phyloP scores from a whole-genome alignment of 2,329 filamentous ascomycete species.

The Fusarium penzigii region DNA sequence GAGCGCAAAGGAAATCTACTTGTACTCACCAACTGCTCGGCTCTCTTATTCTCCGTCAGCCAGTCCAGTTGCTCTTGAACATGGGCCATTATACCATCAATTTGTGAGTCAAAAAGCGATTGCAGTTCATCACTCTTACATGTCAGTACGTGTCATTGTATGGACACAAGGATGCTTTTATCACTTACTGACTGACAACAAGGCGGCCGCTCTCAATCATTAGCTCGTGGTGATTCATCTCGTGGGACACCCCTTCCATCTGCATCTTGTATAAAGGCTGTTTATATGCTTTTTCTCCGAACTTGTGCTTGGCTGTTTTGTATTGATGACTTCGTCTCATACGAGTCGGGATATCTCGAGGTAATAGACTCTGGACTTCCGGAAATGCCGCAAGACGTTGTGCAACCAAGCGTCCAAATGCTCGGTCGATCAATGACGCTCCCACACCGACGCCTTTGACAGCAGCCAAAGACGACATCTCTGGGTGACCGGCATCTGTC shows the following conservation, averaged over 20 bases:
- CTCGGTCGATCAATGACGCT: conserved; percentile 44
- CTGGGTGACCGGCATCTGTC: conserved; percentile 23
- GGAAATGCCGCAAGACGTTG: conserved; percentile 37
- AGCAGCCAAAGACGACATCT: conserved; percentile 35
- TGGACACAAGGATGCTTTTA: neutral
- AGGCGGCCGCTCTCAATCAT: conserved; percentile 41
- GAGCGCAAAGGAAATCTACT: too few relatives aligned
- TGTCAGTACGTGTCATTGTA: conserved; percentile 1
- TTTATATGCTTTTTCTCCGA: conserved; percentile 44
- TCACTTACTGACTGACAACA: conserved; percentile 37
- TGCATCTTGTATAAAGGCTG: conserved; percentile 41
- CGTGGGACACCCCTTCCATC: conserved; percentile 43
- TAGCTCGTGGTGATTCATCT: conserved; percentile 38
- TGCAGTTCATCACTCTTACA: conserved; percentile 41
- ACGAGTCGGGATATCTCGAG: conserved; percentile 35
- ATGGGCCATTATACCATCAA: conserved; percentile 35
- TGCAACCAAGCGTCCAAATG: conserved; percentile 40
- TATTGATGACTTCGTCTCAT: conserved; percentile 41
- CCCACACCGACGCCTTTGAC: conserved; percentile 47
- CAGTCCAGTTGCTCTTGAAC: conserved; percentile 44
- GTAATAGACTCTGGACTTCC: conserved; percentile 39
- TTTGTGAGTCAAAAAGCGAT: conserved; percentile 40
- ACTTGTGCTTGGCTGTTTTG: conserved; percentile 38
- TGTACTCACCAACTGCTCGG: conserved; percentile 37
- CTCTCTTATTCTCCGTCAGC: conserved; percentile 33